Evolutionary conservation across 2,329 filamentous ascomycete genomes (phyloP).

Genomic region (Sarocladium strictum): DNA sequence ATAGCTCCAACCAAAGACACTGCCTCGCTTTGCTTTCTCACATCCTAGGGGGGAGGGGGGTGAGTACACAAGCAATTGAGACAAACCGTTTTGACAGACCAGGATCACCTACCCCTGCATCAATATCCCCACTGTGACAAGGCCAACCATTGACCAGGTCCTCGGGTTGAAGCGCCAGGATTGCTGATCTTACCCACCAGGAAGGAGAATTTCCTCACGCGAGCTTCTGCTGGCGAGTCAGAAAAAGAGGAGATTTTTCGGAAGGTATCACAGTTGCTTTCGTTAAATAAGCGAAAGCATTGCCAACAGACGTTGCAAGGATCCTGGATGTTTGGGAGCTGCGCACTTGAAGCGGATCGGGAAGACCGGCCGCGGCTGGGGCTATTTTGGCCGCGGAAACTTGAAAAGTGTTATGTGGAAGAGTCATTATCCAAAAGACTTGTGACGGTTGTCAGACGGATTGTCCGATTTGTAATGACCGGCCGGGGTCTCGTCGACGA

Average conservation of each 20-base stretch:
- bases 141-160: not conserved
- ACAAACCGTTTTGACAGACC: slow-evolving; percentile 3
- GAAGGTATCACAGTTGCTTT: too few species aligned
- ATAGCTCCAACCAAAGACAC: not conserved
- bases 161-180: not conserved
- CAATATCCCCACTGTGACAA: not conserved
- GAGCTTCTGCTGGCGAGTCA: not conserved
- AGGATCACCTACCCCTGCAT: not conserved
- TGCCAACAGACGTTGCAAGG: not conserved
- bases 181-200: not conserved
- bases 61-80: not conserved
- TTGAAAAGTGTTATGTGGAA: too few species aligned
- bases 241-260: too few species aligned
- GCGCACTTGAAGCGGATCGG: too few species aligned
- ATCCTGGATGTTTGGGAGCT: not conserved
- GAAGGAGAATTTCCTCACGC: not conserved
- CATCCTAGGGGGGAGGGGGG: not conserved
- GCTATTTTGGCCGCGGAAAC: too few species aligned
- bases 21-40: not conserved
- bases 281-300: too few species aligned
- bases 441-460: too few species aligned
- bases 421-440: too few species aligned
- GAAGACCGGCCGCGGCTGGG: too few species aligned
- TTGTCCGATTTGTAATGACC: too few species aligned
- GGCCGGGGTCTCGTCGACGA: too few species aligned